Evolutionary conservation across 169 alveolate species (phyloP), one percentile per base, ranked within the genome.

Genomic region (Plasmodium berghei): DNA sequence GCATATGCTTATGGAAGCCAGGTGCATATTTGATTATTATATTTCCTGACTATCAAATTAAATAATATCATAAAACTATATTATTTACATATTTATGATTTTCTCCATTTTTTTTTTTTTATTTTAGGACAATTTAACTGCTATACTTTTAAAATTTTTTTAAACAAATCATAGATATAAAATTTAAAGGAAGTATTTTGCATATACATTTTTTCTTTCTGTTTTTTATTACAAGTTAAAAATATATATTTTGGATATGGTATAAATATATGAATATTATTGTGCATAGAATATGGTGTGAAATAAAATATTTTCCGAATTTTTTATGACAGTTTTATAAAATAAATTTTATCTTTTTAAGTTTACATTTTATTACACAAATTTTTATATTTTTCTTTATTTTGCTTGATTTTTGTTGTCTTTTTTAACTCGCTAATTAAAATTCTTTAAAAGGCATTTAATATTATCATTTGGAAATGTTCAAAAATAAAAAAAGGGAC

Each of bases 1-100:
- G 90, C 90, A 8, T 83, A 55, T 69, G 74, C 83, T 18, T 69
- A 71, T 20, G 90, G 90, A 34, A 83, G 90, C 56, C 90, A 83
- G 72, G 90, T 83, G 67, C 16, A 16, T 18, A 48, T 16, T 66
- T 66, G 5, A 9, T 14, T 52, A 52, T 52, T 52, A 12, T n/a
- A 54, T 24, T 14, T 5, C 1, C 14, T 18, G 9, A 10, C 14
- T 14, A 1, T n/a, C 5, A 0, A 34, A 34, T 34, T 34, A 3
- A 34, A 4, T 34, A 34, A 3, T 34, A 34, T 34, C 6, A 34
- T 34, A 34, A 34, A 4, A 5, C 8, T 54, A 42, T 20, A 18
- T 20, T n/a, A 28, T 14, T 20, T 48, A 48, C 18, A 24, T 0
- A 45, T 63, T 75, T 49, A 62, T 75, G 18, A 28, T 22, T 24